phyloP scores from a whole-genome alignment of 306 rosid species.

The Prunus padus region DNA sequence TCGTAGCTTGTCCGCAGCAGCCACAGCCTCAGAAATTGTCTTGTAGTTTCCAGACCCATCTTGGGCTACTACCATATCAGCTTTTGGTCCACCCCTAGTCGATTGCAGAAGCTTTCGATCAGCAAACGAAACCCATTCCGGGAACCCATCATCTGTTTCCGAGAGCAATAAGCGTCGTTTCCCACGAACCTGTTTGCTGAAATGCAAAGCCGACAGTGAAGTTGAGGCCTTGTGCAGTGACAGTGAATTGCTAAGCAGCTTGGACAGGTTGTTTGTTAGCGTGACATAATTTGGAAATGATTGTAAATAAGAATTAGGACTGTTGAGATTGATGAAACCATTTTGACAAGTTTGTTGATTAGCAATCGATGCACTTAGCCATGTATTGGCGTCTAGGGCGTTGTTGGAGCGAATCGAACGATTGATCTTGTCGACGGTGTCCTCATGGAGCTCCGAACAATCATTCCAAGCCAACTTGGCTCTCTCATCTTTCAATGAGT shows the following conservation, averaged over 20 bases:
- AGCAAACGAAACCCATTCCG: constrained; percentile 50
- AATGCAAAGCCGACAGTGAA: neutral
- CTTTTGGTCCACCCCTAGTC: constrained; percentile 4
- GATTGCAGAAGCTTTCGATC: constrained; percentile 57
- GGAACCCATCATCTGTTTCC: constrained; percentile 23
- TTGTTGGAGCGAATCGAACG: constrained; percentile 40
- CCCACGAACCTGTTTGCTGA: constrained; percentile 30
- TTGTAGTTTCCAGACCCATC: constrained; percentile 65
- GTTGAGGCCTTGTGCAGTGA: constrained; percentile 40
- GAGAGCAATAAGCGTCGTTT: constrained; percentile 39
- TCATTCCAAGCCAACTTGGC: constrained; percentile 65
- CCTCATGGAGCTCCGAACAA: constrained; percentile 69
- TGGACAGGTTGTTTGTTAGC: constrained; percentile 54
- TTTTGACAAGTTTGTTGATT: constrained; percentile 73
- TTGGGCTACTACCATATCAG: constrained; percentile 61
- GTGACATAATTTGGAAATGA: constrained; percentile 36
- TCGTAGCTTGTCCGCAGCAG: constrained; percentile 34
- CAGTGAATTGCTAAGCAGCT: constrained; percentile 70
- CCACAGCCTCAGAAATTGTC: constrained; percentile 60
- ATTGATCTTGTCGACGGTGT: constrained; percentile 58
- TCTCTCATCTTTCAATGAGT: constrained; percentile 24
- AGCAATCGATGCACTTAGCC: constrained; percentile 77
- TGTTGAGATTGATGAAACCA: constrained; percentile 57
- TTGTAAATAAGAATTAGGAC: constrained; percentile 29
- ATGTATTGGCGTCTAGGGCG: constrained; percentile 44